Conservation (phyloP, 148 eudicot genomes). For the Vaccinium vitisidaea region DNA sequence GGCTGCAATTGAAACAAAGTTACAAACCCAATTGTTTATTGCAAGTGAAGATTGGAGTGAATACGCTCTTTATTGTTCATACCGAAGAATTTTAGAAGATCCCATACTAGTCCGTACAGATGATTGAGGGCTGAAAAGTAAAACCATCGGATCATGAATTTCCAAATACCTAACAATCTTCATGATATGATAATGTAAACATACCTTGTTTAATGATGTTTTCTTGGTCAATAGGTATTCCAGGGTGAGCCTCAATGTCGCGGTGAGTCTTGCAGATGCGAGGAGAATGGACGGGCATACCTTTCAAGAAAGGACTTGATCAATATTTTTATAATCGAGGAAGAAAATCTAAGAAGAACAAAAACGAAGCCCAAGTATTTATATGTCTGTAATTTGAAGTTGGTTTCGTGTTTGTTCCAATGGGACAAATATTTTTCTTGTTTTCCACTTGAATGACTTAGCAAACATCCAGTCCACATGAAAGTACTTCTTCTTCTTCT, state of each 20-base stretch:
- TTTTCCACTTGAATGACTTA: neutral
- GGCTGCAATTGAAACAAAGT: slow-evolving; percentile 1
- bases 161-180: neutral
- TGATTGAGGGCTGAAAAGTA: slow-evolving; percentile 5
- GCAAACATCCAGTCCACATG: neutral
- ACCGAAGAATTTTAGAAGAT: slow-evolving; percentile 12
- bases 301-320: neutral
- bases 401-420: neutral
- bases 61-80: neutral
- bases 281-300: slow-evolving; percentile 4
- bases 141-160: neutral
- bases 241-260: slow-evolving; percentile 6
- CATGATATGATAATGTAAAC: neutral
- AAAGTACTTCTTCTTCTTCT: neutral
- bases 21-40: neutral
- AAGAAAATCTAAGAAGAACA: neutral
- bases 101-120: neutral
- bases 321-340: neutral
- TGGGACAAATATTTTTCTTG: neutral
- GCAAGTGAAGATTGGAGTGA: neutral
- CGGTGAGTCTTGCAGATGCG: neutral
- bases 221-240: neutral
- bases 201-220: slow-evolving; percentile 9
- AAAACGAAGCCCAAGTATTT: neutral
- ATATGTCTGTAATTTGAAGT: neutral